Base-by-base conservation (phyloP, 495 filamentous ascomycete genomes). In the Clavariopsis aquatica region DNA sequence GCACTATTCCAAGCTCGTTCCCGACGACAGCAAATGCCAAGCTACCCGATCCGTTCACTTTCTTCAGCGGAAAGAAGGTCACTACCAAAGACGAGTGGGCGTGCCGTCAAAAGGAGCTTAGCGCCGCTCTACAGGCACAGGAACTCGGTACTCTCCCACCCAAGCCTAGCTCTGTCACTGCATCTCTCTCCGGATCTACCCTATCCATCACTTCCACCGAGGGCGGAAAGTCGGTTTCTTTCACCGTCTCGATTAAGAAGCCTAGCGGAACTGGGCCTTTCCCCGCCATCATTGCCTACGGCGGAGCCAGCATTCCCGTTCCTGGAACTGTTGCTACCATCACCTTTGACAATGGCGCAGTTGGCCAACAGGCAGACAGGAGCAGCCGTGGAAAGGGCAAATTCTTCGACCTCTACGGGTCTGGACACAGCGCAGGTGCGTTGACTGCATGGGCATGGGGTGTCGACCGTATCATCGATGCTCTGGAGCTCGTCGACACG, bases 21-120 rank as follows among this genome's bases (percentile, higher is more conserved):
- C 65, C 65, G 7, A 68, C 15, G 22, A 53, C 53, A 24, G 34
- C 28, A 1, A 60, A 59, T 54, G 24, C 65, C 13, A 68, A 68
- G 53, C 78, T 85, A 17, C 81, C 81, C 0, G 79, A 84, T 69
- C 82, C 82, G 8, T 85, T 84, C 74, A 79, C 74, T 22, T 78
- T 73, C 57, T 64, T 77, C 24, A 72, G 73, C 64, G 81, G 81
- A 29, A 64, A 59, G 10, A 75, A 76, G 68, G 75, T 85, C 15
- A 73, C 77, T 1, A 80, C 75, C 58, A 74, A 79, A 69, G 78
- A 72, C 17, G 77, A 81, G 54, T 85, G 81, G 70, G 70, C 71
- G 49, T 84, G 82, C 76, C 80, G 80, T 27, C 72, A 76, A 59
- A 70, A 76, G 49, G 80, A 85, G 74, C 80, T 83, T 65, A 72